Evolutionary conservation across 2,329 filamentous ascomycete genomes (phyloP), one percentile per base, ranked within the genome.

Genomic region (Triangularia setosa): DNA sequence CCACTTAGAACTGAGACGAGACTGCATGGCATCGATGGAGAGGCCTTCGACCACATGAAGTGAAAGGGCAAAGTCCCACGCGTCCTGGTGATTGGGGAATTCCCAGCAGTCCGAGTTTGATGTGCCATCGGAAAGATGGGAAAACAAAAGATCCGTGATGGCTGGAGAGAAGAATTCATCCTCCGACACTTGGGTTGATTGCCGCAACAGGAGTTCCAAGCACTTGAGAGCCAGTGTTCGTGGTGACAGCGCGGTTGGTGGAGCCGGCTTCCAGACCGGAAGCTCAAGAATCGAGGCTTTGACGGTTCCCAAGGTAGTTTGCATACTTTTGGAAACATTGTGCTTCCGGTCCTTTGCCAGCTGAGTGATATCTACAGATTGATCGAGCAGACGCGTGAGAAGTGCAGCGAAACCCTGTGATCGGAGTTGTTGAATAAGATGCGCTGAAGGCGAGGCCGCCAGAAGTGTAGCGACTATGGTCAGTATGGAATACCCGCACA

Each of bases 311-410:
- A 93, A 72, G 0, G 84, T 80, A 16, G 77, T 79, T 69, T 87
- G 87, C 11, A 84, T 85, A 28, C 85, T 81, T 71, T 84, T 89
- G 0, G 91, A 89, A 72, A 93, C 81, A 68, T 92, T 93, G 64
- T 78, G 85, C 68, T 85, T 84, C 30, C 87, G 84, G 40, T 91
- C 87, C 66, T 83, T 85, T 0, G 84, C 83, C n/a, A 92, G 75
- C 18, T 77, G 76, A n/a, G 76, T 76, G 25, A 93, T 84, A 60
- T 89, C 86, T 14, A 80, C 77, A 11, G 81, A 72, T 16, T 77
- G 73, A 1, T 78, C 75, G 9, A 93, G 76, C 40, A 91, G 79
- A 2, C 77, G 79, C 44, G 78, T 76, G 11, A 93, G 75, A 48
- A 89, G 77, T n/a, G 75, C 72, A 3, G 84, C 79, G 23, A 87